Base-by-base conservation (phyloP, 495 filamentous ascomycete species). In the Penicillium egyptiacum region DNA sequence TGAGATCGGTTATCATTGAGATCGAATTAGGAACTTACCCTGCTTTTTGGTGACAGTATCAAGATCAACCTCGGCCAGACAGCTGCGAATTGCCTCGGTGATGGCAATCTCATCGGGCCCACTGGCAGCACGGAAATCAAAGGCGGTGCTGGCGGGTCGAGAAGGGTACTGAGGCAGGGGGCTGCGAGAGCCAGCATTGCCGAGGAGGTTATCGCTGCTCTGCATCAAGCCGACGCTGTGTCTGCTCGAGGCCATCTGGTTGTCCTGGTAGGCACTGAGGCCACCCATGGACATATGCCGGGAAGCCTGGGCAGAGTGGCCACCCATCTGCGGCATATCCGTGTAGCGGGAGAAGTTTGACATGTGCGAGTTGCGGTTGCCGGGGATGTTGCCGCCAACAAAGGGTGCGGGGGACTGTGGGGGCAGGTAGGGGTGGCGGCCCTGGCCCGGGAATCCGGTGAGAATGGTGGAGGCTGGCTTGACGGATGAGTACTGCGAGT, bases 21-120 rank as follows among this genome's bases (percentile, higher is more conserved):
- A 39, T 39, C 1, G 40, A 22, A 31, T 19, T 42, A 11, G 43
- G 28, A 43, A 70, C 76, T 75, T 75, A 79, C 86, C 79, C 80
- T 98, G 94, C 76, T 98, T 98, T 85, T 98, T 98, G 17, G 94
- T 98, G 31, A 98, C 91, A 16, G 80, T 92, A 70, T 98, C 94
- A 20, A 98, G 75, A 74, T 98, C 92, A 3, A 96, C 92, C 66
- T 96, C 93, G n/a, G 81, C 75, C 57, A 98, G 76, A 66, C 91
- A 91, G 48, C 76, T 71, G 61, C 90, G 88, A 57, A 98, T 90
- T 11, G 88, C 88, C 51, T 96, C 90, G 41, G 88, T 77, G 55
- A 98, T 97, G 10, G 77, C 67, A 56, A 73, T 75, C 50, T 88
- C 86, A 53, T 90, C 88, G 4, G 90, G 89, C 0, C 90, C 91